A percentile compares a stretch with the other conserved stretches of the same genome.
Evolutionary conservation across 2,329 filamentous ascomycete species (phyloP).

Genomic region (Hypoxylon sp.): DNA sequence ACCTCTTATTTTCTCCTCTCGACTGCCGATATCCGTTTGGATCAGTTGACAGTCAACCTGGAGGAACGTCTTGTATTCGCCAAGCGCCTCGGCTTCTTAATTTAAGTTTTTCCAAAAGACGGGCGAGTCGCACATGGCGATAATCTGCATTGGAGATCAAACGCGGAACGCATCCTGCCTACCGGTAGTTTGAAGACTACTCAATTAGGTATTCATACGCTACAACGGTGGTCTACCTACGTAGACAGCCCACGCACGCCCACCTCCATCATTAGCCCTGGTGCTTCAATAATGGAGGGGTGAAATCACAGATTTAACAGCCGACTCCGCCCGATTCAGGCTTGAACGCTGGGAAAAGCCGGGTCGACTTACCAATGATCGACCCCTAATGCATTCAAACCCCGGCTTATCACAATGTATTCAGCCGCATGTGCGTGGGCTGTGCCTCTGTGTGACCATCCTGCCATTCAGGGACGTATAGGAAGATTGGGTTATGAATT

Average conservation of each 20-base stretch:
- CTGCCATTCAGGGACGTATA: slow-evolving; percentile 24
- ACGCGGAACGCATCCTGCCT: slow-evolving; percentile 41
- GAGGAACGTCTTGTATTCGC: slow-evolving; percentile 33
- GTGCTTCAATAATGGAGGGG: slow-evolving; percentile 32
- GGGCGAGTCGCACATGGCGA: slow-evolving; percentile 44
- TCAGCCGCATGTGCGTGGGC: slow-evolving; percentile 45
- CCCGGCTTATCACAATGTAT: slow-evolving; percentile 39
- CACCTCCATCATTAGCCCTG: slow-evolving; percentile 26
- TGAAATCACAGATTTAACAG: slow-evolving; percentile 34
- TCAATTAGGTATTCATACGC: slow-evolving; percentile 43
- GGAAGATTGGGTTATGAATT: slow-evolving; percentile 13
- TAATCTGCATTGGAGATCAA: slow-evolving; percentile 45
- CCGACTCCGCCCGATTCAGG: slow-evolving; percentile 46
- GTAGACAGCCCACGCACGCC: slow-evolving; percentile 27
- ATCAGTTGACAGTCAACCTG: slow-evolving; percentile 30
- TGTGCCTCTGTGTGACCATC: slow-evolving; percentile 32
- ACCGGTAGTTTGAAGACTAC: slow-evolving; percentile 42
- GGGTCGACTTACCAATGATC: slow-evolving; percentile 48
- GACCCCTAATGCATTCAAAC: slow-evolving; percentile 46
- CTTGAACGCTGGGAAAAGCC: slow-evolving; percentile 40
- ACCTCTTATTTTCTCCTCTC: slow-evolving; percentile 26
- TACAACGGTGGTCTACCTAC: slow-evolving; percentile 19
- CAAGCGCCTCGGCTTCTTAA: slow-evolving; percentile 33
- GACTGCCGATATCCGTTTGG: slow-evolving; percentile 42
- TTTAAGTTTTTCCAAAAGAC: slow-evolving; percentile 31